Evolutionary conservation across 2,329 filamentous ascomycete genomes (phyloP).

Genomic region (Monilinia fructicola): DNA sequence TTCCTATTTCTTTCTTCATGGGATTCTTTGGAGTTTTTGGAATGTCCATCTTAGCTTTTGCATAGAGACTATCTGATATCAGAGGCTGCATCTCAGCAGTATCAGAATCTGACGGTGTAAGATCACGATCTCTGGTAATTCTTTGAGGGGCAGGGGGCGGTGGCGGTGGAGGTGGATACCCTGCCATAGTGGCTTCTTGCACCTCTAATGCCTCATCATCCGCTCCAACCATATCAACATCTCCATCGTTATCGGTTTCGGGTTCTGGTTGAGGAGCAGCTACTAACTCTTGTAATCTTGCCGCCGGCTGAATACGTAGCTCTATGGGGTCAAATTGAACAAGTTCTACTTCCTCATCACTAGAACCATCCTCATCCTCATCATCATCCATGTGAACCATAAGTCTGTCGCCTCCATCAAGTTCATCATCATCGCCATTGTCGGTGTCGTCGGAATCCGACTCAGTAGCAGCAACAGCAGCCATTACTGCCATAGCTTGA

Average conservation of each 20-base stretch:
- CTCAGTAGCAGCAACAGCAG: conserved; percentile 29
- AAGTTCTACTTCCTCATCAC: conserved; percentile 29
- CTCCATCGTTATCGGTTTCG: conserved; percentile 45
- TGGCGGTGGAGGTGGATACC: conserved; percentile 63
- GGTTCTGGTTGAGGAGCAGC: conserved; percentile 35
- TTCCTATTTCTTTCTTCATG: conserved; percentile 51
- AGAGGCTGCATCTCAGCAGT: conserved; percentile 60
- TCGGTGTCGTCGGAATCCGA: conserved; percentile 27
- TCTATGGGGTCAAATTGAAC: not conserved
- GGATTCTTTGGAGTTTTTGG: conserved; percentile 74
- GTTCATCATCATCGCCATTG: conserved; percentile 44
- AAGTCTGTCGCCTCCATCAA: conserved; percentile 51
- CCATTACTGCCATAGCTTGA: conserved; percentile 29
- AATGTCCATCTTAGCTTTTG: conserved; percentile 67
- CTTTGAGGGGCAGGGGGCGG: conserved; percentile 47
- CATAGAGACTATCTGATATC: conserved; percentile 60
- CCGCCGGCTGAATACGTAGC: conserved; percentile 32
- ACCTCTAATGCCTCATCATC: conserved; percentile 63
- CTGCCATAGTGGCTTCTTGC: conserved; percentile 74
- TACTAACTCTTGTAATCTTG: not conserved
- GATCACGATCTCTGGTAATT: conserved; percentile 54
- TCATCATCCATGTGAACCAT: conserved; percentile 37
- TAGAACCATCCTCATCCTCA: conserved; percentile 35
- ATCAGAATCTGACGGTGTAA: conserved; percentile 72
- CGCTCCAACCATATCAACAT: conserved; percentile 49